These are phyloP conservation scores for Candida ortonii DNA, from an alignment of 805 yeast genomes.

Conservation along the genomic window DNA sequence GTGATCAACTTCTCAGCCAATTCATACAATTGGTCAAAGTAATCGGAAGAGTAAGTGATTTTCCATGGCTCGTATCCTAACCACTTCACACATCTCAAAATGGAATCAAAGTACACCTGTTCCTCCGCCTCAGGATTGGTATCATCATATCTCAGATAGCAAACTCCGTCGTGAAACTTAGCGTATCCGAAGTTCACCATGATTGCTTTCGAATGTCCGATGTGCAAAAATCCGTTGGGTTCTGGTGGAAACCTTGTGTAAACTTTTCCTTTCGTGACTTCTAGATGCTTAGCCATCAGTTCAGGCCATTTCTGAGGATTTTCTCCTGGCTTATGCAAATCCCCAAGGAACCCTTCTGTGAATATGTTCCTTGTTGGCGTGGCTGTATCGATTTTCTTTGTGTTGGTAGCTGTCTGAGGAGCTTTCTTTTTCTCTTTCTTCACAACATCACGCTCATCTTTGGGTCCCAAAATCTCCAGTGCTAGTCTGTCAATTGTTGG, in stretches of 20 bases:
- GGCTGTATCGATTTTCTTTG: conserved; percentile 22
- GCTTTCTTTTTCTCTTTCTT: conserved; percentile 70
- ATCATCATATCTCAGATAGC: conserved; percentile 93
- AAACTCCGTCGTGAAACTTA: conserved; percentile 75
- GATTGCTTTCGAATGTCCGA: conserved; percentile 97
- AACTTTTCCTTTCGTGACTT: conserved; percentile 76
- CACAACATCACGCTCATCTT: conserved; percentile 87
- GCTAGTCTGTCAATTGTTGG: conserved; percentile 80
- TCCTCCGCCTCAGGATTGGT: conserved; percentile 99
- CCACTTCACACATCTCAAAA: conserved; percentile 85
- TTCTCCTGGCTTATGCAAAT: conserved; percentile 91
- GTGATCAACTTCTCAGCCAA: conserved; percentile 81
- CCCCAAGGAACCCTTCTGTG: conserved; percentile 92
- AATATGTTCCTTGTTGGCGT: conserved; percentile 69
- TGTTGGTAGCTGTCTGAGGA: conserved; percentile 15
- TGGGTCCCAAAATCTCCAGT: conserved; percentile 80
- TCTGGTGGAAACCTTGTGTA: conserved; percentile 98
- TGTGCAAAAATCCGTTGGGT: conserved; percentile 95
- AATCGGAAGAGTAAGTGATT: conserved; percentile 93
- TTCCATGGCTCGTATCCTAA: conserved; percentile 93
- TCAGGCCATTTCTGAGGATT: conserved; percentile 90
- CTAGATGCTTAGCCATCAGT: conserved; percentile 75
- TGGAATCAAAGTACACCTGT: conserved; percentile 82
- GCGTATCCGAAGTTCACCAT: conserved; percentile 99
- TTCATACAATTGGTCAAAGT: conserved; percentile 83